phyloP scores from a whole-genome alignment of 768 basidiomycete genomes.

The Tricholoma bakamatsutake region DNA sequence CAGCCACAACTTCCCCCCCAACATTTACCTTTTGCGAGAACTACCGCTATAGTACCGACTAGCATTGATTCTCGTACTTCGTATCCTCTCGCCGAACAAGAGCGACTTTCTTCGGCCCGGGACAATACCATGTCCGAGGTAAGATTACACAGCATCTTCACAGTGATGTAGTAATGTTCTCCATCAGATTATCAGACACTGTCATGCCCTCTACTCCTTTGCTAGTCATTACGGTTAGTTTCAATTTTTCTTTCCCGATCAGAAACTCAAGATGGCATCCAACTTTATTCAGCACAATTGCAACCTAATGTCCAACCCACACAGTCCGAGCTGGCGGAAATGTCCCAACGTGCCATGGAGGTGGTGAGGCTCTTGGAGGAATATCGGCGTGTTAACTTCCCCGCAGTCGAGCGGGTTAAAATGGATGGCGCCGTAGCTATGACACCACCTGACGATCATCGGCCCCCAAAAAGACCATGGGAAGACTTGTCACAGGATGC shows the following conservation, averaged over 20 bases:
- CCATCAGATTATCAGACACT: slow-evolving; percentile 56
- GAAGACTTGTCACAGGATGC: slow-evolving; percentile 60
- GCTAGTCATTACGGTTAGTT: slow-evolving; percentile 61
- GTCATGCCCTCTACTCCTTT: slow-evolving; percentile 54
- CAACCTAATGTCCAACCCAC: slow-evolving; percentile 52
- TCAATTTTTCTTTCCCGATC: background rate
- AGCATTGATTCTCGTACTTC: slow-evolving; percentile 32
- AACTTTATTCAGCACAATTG: slow-evolving; percentile 30
- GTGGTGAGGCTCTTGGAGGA: slow-evolving; percentile 69
- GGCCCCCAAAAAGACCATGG: slow-evolving; percentile 76
- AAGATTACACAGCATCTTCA: slow-evolving; percentile 8
- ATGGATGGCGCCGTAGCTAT: slow-evolving; percentile 23
- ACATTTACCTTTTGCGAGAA: slow-evolving; percentile 29
- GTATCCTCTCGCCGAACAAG: slow-evolving; percentile 29
- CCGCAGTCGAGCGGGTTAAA: slow-evolving; percentile 31
- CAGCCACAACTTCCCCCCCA: slow-evolving; percentile 21
- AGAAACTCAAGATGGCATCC: background rate
- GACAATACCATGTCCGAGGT: slow-evolving; percentile 42
- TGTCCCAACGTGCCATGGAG: slow-evolving; percentile 58
- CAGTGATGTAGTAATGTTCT: slow-evolving; percentile 8
- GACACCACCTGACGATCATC: slow-evolving; percentile 40
- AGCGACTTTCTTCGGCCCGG: slow-evolving; percentile 28
- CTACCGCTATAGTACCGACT: slow-evolving; percentile 38
- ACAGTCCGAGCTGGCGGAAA: slow-evolving; percentile 56
- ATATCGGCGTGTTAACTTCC: slow-evolving; percentile 38